Evolutionary conservation across 768 basidiomycete genomes (phyloP).

Genomic region (Tricholoma sp.): DNA sequence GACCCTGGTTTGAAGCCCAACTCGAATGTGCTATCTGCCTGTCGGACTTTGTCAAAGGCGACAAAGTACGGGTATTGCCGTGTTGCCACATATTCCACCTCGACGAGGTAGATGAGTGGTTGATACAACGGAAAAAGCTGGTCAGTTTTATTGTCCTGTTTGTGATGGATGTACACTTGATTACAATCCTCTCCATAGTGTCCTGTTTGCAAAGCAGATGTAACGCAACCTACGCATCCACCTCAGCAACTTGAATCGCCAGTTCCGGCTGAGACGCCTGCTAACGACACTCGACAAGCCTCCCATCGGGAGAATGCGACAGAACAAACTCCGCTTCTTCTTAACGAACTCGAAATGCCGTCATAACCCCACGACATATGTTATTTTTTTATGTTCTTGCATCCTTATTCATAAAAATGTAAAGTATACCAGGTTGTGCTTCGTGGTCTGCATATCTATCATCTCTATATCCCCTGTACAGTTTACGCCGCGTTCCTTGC

Average conservation of each 20-base stretch:
- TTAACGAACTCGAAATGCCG: conserved; percentile 10
- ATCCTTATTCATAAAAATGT: conserved; percentile 14
- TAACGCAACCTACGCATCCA: conserved; percentile 54
- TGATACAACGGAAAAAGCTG: conserved; percentile 88
- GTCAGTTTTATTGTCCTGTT: conserved; percentile 40
- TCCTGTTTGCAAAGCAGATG: conserved; percentile 89
- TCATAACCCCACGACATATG: conserved; percentile 2
- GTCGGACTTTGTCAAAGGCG: conserved; percentile 79
- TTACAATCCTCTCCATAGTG: conserved; percentile 46
- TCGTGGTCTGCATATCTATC: background rate
- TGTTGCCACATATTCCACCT: conserved; percentile 96
- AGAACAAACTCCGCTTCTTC: conserved; percentile 37
- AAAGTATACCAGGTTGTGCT: conserved; percentile 3
- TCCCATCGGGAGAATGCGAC: conserved; percentile 22
- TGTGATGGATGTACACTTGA: background rate
- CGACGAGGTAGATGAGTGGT: conserved; percentile 87
- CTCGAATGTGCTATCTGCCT: conserved; percentile 93
- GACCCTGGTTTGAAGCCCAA: conserved; percentile 78
- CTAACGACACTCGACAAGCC: conserved; percentile 9
- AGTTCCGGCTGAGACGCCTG: conserved; percentile 10
- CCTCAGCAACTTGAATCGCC: conserved; percentile 7
- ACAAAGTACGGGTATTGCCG: conserved; percentile 85
- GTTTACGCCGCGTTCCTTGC: background rate
- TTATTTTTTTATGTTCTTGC: conserved; percentile 7
- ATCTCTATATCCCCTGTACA: background rate